Base-by-base conservation (phyloP, 2,329 filamentous ascomycete genomes). In the Epichloe coenophiala region DNA sequence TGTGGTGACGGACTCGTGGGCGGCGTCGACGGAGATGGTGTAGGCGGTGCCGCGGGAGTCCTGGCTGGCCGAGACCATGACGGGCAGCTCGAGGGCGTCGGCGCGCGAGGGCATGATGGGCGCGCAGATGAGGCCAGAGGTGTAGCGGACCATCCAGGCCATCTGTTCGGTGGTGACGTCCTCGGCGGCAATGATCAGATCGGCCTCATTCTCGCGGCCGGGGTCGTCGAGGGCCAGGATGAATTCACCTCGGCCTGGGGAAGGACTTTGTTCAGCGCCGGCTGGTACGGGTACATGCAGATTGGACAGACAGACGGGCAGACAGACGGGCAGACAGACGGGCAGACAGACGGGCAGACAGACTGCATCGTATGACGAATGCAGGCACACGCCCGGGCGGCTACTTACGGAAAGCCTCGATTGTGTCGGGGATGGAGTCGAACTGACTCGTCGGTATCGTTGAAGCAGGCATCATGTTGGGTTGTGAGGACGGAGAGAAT, bases 181-280 rank as follows among this genome's bases (percentile, higher is more conserved):
- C 58, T 88, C 74, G 55, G 89, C 91, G 58, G 93, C 88, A 63
- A 97, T 94, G 68, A 97, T 96, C 46, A 98, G 80, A 71, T 98
- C 93, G 68, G 90, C 93, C 77, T 98, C 93, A 68, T 98, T 98
- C 69, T 98, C 93, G 68, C 93, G 90, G 55, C 83, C 80, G 56
- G 88, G 82, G 59, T 88, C 86, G 73, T 98, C 93, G 62, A 98
- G 87, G 38, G 96, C 91, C 55, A 98, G 82, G 65, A 98, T 84
- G 76, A 97, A 97, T 65, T 97, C 83, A 68, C 88, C 89, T 68
- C 82, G 79, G 61, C 75, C 83, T 87, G 57, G 47, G 27, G 15
- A 17, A 15, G 44, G 45, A 39, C 47, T 44, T 23, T 13, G 35
- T 17, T 40, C 43, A 40, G 51, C 44, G 17, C 36, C 9, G 51